Evolutionary conservation across 805 yeast genomes (phyloP).

Genomic region (Spathaspora boniae): DNA sequence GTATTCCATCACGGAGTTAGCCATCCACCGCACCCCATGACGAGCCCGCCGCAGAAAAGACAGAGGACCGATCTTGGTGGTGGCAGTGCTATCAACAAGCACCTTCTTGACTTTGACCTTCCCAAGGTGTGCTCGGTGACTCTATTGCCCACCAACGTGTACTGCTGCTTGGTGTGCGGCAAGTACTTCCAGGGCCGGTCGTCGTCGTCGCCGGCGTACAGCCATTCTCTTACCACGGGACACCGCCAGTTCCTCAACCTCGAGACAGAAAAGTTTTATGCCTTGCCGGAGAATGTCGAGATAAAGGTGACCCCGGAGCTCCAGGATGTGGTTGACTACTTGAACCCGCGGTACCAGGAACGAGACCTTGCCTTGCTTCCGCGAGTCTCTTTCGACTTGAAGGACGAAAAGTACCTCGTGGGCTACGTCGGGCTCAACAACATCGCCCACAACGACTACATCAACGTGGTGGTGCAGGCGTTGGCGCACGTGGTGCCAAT

Average conservation of each 20-base stretch:
- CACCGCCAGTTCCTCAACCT: constrained; percentile 66
- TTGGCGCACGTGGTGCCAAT: constrained; percentile 52
- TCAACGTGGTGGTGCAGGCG: constrained; percentile 55
- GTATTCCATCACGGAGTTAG: no score
- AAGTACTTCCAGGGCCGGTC: constrained; percentile 69
- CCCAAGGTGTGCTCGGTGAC: constrained; percentile 66
- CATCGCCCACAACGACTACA: constrained; percentile 47
- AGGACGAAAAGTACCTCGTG: constrained; percentile 45
- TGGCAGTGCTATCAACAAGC: constrained; percentile 42
- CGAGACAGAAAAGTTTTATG: constrained; percentile 44
- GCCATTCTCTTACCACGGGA: constrained; percentile 58
- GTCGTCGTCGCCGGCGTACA: constrained; percentile 59
- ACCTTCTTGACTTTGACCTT: constrained; percentile 60
- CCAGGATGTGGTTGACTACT: constrained; percentile 49
- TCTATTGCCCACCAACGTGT: constrained; percentile 56
- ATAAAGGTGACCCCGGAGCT: constrained; percentile 19
- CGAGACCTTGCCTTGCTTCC: constrained; percentile 30
- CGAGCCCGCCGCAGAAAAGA: no score
- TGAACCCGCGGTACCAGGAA: constrained; percentile 48
- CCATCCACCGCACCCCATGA: no score
- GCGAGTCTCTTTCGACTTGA: constrained; percentile 36
- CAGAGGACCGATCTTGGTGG: constrained; percentile 18
- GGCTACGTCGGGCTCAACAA: constrained; percentile 69
- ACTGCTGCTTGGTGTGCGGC: constrained; percentile 74
- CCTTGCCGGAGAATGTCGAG: constrained; percentile 62